These are phyloP conservation scores for Nicotiana undulata DNA, from an alignment of 257 asterid species.

Conservation along the genomic window DNA sequence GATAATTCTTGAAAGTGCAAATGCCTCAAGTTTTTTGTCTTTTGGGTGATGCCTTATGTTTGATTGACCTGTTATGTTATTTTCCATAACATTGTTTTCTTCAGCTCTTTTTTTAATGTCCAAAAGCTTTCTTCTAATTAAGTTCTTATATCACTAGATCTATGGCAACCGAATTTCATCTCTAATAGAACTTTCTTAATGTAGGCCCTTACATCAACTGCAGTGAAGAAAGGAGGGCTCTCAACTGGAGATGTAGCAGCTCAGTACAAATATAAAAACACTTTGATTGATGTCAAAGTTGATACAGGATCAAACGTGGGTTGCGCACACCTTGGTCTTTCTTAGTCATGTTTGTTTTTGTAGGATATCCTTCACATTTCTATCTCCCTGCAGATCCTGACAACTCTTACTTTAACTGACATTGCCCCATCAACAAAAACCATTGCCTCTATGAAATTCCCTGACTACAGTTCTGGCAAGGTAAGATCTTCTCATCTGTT, in stretches of 20 bases:
- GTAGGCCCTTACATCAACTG: conserved; percentile 76
- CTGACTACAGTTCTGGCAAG: conserved; percentile 78
- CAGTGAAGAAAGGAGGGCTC: conserved; percentile 74
- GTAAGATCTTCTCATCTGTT: conserved; percentile 22
- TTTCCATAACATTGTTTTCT: neutral
- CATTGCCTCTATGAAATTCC: conserved; percentile 55
- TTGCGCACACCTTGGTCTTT: conserved; percentile 4
- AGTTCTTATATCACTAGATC: neutral
- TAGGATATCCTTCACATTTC: conserved; percentile 7
- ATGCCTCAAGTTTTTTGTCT: neutral
- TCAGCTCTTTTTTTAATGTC: neutral
- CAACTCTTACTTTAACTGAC: conserved; percentile 46
- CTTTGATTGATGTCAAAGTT: conserved; percentile 59
- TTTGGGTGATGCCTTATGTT: neutral
- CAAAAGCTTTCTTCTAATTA: neutral
- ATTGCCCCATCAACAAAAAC: conserved; percentile 75
- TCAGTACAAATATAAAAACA: conserved; percentile 53
- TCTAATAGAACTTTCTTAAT: conserved; percentile 2
- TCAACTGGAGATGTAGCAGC: conserved; percentile 81
- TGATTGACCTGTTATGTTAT: neutral
- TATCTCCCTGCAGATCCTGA: conserved; percentile 42
- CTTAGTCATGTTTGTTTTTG: conserved; percentile 4
- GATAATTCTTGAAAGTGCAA: neutral
- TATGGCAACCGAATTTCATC: neutral
- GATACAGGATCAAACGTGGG: conserved; percentile 90